A percentile compares a stretch with the other conserved stretches of the same genome.
Conservation (phyloP, 768 basidiomycete species). For the Coprinopsis sp. region DNA sequence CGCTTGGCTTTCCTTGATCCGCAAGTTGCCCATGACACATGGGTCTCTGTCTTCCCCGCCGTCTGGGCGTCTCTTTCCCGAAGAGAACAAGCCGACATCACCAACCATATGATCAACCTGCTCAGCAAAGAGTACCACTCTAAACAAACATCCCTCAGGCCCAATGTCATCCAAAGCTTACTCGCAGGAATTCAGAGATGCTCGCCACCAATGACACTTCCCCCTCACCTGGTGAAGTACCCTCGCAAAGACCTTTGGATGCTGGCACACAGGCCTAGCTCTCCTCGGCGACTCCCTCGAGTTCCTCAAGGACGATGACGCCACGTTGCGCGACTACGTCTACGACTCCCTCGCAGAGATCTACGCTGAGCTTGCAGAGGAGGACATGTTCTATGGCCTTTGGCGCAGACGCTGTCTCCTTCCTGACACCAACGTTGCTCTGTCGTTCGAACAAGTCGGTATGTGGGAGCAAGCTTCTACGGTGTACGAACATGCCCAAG, state of each 20-base stretch:
- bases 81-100: slow-evolving; percentile 84
- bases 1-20: slow-evolving; percentile 80
- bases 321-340: slow-evolving; percentile 72
- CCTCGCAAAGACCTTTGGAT: slow-evolving; percentile 92
- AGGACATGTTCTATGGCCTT: slow-evolving; percentile 94
- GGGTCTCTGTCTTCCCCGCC: slow-evolving; percentile 84
- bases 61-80: slow-evolving; percentile 83
- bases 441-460: slow-evolving; percentile 92
- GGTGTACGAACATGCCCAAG: slow-evolving; percentile 88
- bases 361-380: slow-evolving; percentile 93
- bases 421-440: slow-evolving; percentile 80
- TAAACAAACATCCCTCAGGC: slow-evolving; percentile 81
- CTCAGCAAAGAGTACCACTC: slow-evolving; percentile 93
- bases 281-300: slow-evolving; percentile 81
- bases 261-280: slow-evolving; percentile 91
- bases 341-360: slow-evolving; percentile 90
- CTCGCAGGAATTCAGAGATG: slow-evolving; percentile 84
- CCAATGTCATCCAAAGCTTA: slow-evolving; percentile 90
- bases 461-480: slow-evolving; percentile 93
- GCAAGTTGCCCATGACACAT: slow-evolving; percentile 71
- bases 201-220: slow-evolving; percentile 80
- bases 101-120: slow-evolving; percentile 83
- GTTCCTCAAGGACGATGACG: slow-evolving; percentile 74
- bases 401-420: slow-evolving; percentile 91
- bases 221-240: slow-evolving; percentile 93